Base-by-base conservation (phyloP, 2,329 filamentous ascomycete species). In the Penicillium hordei region DNA sequence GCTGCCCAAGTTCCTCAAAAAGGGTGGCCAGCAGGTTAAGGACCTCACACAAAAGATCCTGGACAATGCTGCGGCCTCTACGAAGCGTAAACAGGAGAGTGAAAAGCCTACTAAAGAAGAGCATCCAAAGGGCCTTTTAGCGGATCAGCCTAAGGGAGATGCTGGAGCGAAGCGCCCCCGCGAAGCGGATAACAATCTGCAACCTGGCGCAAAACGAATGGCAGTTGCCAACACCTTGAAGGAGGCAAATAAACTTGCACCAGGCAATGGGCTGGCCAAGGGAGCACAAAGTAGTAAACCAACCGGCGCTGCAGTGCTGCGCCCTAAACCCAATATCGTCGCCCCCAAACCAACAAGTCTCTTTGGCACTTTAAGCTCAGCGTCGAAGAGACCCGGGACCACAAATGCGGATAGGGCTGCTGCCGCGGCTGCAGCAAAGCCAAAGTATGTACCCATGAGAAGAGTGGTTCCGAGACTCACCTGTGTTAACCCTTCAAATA, bases 11-110 rank as follows among this genome's bases (percentile, higher is more conserved):
- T 82, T 86, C 61, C 75, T 81, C 52, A 88, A 86, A 70, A 82
- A 82, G 61, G 84, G 83, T 27, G 82, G 82, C 61, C 80, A 79
- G n/a, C 76, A 80, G 48, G 81, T 81, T 48, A 84, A 85, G 65
- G 76, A 75, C 17, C 76, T 84, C 34, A 81, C 83, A 4, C 81
- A 85, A 63, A 78, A 78, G 62, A 81, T 88, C 42, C 66, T 84
- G 45, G 76, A 79, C 25, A 81, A 81, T 66, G 79, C 78, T 55
- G 71, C 71, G 40, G 71, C 72, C 34, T 75, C 72, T 19, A 77
- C 76, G 5, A 79, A 79, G 63, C 72, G 76, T 50, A 80, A 79
- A 56, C 66, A 73, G 38, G 75, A 74, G 34, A 64, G 59, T 33
- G 59, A 65, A 19, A 76, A 77, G 52, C 61, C 75, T 70, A 60